A percentile compares a stretch with the other conserved stretches of the same genome.
phyloP scores from a whole-genome alignment of 352 stramenopile species.

The Globisporangium emineosum region DNA sequence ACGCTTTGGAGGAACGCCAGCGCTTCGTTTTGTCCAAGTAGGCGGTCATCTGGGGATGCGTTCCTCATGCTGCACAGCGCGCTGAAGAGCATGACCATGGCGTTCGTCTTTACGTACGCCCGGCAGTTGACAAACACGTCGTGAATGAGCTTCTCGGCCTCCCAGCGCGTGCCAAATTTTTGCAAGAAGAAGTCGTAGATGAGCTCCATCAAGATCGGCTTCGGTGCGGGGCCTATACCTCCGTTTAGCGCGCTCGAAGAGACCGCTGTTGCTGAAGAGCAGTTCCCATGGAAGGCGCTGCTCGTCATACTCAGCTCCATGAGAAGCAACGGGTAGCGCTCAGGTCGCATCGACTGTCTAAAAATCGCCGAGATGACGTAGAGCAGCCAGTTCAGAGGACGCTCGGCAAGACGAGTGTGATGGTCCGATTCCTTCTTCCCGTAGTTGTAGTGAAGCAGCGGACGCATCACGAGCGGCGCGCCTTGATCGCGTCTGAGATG shows the following conservation, averaged over 20 bases:
- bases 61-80: conserved; percentile 72
- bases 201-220: conserved; percentile 63
- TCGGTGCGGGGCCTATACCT: conserved; percentile 52
- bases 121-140: conserved; percentile 84
- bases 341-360: conserved; percentile 30
- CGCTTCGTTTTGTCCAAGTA: conserved; percentile 71
- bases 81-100: conserved; percentile 59
- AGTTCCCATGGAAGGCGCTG: conserved; percentile 17
- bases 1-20: conserved; percentile 56
- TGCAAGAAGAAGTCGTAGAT: conserved; percentile 77
- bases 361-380: conserved; percentile 63
- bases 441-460: conserved; percentile 69
- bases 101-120: conserved; percentile 29
- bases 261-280: not conserved
- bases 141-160: conserved; percentile 79
- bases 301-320: conserved; percentile 49
- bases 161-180: conserved; percentile 62
- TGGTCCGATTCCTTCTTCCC: conserved; percentile 28
- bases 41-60: conserved; percentile 44
- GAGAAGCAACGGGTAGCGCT: conserved; percentile 30
- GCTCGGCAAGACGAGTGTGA: conserved; percentile 30
- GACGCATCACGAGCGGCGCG: conserved; percentile 67
- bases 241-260: conserved; percentile 38
- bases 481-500: conserved; percentile 63
- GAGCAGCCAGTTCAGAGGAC: conserved; percentile 56